phyloP scores from a whole-genome alignment of 2,329 filamentous ascomycete species.

The Mycosphaerella sp. region DNA sequence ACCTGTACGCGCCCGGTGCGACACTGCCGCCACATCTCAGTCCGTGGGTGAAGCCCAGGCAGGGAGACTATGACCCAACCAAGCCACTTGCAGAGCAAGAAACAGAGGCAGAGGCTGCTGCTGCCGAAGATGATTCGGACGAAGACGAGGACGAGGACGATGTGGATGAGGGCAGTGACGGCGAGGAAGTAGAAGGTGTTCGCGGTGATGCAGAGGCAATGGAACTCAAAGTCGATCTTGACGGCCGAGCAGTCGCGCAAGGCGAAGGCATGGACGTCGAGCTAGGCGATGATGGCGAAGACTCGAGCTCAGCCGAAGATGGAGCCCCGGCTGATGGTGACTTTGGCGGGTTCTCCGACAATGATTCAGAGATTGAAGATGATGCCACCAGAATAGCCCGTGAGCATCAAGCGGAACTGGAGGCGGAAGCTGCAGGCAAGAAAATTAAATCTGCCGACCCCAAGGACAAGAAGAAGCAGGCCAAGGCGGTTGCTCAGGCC shows the following conservation, averaged over 20 bases:
- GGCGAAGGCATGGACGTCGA: conserved; percentile 44
- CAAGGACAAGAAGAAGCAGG: conserved; percentile 51
- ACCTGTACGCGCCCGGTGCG: conserved; percentile 83
- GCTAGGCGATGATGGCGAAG: conserved; percentile 37
- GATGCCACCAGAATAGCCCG: conserved; percentile 56
- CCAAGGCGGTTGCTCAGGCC: conserved; percentile 63
- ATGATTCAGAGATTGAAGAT: conserved; percentile 45
- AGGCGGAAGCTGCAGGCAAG: conserved; percentile 77
- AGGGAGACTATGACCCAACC: conserved; percentile 87
- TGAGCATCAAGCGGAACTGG: conserved; percentile 80
- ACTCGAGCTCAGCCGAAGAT: conserved; percentile 39
- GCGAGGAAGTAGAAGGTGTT: conserved; percentile 31
- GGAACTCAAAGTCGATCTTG: conserved; percentile 27
- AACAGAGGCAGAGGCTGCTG: conserved; percentile 74
- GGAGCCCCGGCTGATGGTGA: conserved; percentile 42
- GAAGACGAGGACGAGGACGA: conserved; percentile 45
- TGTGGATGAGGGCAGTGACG: conserved; percentile 39
- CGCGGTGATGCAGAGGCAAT: conserved; percentile 38
- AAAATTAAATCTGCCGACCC: conserved; percentile 45
- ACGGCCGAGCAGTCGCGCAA: conserved; percentile 25
- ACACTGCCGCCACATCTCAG: conserved; percentile 90
- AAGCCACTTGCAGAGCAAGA: conserved; percentile 80
- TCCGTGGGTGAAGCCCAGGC: conserved; percentile 83
- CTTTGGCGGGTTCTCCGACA: conserved; percentile 44
- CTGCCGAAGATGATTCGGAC: conserved; percentile 34